These are phyloP conservation scores for Eragrostis curvula DNA, from an alignment of 176 grass and related monocot genomes.

Conservation along the genomic window DNA sequence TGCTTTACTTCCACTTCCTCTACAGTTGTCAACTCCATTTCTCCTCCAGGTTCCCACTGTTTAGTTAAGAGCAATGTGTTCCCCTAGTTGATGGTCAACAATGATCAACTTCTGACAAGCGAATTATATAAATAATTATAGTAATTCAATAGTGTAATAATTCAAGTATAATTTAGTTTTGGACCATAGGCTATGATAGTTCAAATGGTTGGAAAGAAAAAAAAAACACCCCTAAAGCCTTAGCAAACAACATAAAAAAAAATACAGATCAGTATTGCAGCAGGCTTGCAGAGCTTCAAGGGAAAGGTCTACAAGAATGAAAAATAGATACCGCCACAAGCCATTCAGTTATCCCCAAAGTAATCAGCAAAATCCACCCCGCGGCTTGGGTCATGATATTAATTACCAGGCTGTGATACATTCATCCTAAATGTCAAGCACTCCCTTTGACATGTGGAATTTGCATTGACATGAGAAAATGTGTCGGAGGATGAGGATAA, in stretches of 20 bases:
- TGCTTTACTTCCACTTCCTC: not conserved
- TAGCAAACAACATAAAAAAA: not conserved
- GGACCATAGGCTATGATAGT: not conserved
- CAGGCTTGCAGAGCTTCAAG: too few relatives aligned
- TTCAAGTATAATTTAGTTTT: not conserved
- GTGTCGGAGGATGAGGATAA: too few relatives aligned
- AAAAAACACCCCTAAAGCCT: not conserved
- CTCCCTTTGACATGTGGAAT: too few relatives aligned
- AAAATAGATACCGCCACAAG: too few relatives aligned
- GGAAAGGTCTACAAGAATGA: too few relatives aligned
- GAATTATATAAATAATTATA: not conserved
- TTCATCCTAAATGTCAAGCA: too few relatives aligned
- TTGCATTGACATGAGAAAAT: too few relatives aligned
- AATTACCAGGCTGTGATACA: too few relatives aligned
- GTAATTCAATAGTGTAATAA: not conserved
- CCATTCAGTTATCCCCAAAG: too few relatives aligned
- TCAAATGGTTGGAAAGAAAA: not conserved
- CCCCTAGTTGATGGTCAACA: not conserved
- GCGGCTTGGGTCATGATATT: too few relatives aligned
- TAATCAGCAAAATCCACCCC: too few relatives aligned
- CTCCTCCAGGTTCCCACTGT: not conserved
- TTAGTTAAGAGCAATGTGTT: not conserved
- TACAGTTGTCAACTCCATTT: not conserved
- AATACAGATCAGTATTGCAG: not conserved
- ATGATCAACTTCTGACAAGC: too few relatives aligned